phyloP scores from a whole-genome alignment of 1,139 yeast species.

The Candida mesenterica region DNA sequence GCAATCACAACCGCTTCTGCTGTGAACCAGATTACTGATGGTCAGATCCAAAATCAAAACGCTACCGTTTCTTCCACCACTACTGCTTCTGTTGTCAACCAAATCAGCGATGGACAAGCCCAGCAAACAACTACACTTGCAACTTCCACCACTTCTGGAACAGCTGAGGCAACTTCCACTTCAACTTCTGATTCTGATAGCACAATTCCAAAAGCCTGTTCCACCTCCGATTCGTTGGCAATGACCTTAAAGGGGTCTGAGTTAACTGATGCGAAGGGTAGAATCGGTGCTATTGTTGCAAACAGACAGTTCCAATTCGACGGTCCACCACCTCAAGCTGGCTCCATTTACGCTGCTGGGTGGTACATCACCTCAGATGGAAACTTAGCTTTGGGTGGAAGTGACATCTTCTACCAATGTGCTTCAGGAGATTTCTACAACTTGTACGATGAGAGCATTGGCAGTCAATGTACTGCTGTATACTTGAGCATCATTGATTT shows the following conservation, averaged over 20 bases:
- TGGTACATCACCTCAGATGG: slow-evolving; percentile 71
- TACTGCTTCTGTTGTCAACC: too few species aligned
- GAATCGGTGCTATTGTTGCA: slow-evolving; percentile 81
- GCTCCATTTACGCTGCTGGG: slow-evolving; percentile 82
- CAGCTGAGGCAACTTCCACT: slow-evolving; percentile 36
- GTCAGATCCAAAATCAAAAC: too few species aligned
- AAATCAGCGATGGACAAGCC: slow-evolving; percentile 40
- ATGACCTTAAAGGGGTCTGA: slow-evolving; percentile 53
- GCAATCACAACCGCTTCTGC: too few species aligned
- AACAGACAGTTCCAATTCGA: slow-evolving; percentile 88
- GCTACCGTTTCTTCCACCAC: too few species aligned
- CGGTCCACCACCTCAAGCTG: slow-evolving; percentile 92
- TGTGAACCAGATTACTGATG: too few species aligned
- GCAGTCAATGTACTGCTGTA: slow-evolving; percentile 65
- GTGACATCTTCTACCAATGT: slow-evolving; percentile 73
- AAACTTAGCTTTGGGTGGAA: slow-evolving; percentile 66
- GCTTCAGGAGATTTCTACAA: slow-evolving; percentile 78
- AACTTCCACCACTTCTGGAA: slow-evolving; percentile 22
- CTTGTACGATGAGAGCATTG: slow-evolving; percentile 69
- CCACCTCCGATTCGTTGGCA: slow-evolving; percentile 49
- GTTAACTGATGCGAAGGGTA: slow-evolving; percentile 61
- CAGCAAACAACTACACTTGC: slow-evolving; percentile 30
- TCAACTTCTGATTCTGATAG: slow-evolving; percentile 9
- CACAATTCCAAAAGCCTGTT: slow-evolving; percentile 42
- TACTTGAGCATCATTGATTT: slow-evolving; percentile 64